These are phyloP conservation scores for Fonsecaea erecta DNA, from an alignment of 2,329 filamentous ascomycete genomes.

Conservation along the genomic window DNA sequence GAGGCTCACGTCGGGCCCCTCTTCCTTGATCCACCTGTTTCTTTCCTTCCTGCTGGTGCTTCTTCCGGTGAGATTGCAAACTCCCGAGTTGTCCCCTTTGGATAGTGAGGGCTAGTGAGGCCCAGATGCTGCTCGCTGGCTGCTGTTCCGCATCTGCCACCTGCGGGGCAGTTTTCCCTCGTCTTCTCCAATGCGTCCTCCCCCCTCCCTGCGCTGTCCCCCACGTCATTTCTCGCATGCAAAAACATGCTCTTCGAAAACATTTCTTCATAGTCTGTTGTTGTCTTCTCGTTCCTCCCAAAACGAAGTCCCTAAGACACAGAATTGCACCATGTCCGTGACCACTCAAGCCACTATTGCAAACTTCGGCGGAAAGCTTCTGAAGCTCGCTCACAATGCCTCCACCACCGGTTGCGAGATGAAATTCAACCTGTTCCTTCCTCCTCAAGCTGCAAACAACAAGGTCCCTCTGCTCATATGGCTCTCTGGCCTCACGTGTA, in stretches of 20 bases:
- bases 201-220: slow-evolving; percentile 2
- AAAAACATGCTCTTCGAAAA: slow-evolving; percentile 8
- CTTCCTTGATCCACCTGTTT: slow-evolving; percentile 1
- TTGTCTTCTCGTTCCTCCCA: neutral
- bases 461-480: slow-evolving; percentile 88
- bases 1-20: slow-evolving; percentile 8
- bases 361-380: slow-evolving; percentile 90
- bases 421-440: slow-evolving; percentile 90
- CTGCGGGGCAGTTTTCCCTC: slow-evolving; percentile 14
- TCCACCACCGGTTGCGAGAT: slow-evolving; percentile 81
- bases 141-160: slow-evolving; percentile 5
- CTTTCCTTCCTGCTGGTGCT: neutral
- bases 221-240: slow-evolving; percentile 19
- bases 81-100: slow-evolving; percentile 14
- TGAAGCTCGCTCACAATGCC: slow-evolving; percentile 89
- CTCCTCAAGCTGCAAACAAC: slow-evolving; percentile 65
- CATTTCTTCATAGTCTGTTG: slow-evolving; percentile 1
- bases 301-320: no score
- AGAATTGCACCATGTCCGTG: slow-evolving; percentile 69
- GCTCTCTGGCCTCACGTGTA: slow-evolving; percentile 92
- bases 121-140: slow-evolving; percentile 1
- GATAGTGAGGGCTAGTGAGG: neutral
- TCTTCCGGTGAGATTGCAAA: slow-evolving; percentile 14
- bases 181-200: slow-evolving; percentile 11
- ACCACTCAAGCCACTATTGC: slow-evolving; percentile 86